phyloP scores from a whole-genome alignment of 164 flowering plant genomes.

The Amborella trichopoda region DNA sequence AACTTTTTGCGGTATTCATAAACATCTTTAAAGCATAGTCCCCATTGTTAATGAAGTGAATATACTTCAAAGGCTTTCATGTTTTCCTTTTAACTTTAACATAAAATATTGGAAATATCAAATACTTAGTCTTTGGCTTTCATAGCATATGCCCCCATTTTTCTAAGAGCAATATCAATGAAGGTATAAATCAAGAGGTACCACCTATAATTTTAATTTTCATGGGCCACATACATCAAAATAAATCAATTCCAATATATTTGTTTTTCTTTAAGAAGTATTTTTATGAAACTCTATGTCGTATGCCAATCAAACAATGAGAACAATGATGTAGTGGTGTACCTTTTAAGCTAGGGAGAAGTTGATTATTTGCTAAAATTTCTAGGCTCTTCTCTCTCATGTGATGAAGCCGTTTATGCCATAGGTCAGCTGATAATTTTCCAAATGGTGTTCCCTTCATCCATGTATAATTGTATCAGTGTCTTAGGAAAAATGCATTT shows the following conservation, averaged over 20 bases:
- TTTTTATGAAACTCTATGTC: neutral
- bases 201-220: neutral
- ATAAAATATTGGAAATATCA: neutral
- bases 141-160: neutral
- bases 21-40: neutral
- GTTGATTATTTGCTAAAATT: neutral
- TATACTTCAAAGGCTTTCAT: neutral
- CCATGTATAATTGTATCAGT: neutral
- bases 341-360: neutral
- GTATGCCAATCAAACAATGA: neutral
- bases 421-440: too few species aligned
- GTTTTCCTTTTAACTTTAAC: neutral
- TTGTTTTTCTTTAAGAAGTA: neutral
- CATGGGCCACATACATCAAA: slow-evolving; percentile 1
- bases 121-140: slow-evolving; percentile 1
- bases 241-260: neutral
- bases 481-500: neutral
- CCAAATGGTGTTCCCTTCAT: neutral
- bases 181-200: neutral
- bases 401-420: neutral
- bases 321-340: neutral
- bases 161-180: neutral
- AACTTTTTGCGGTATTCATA: neutral
- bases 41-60: neutral
- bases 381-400: slow-evolving; percentile 1